A percentile compares a stretch with the other conserved stretches of the same genome.
Conservation (phyloP, 2,329 filamentous ascomycete species). For the Podosphaera xanthii region DNA sequence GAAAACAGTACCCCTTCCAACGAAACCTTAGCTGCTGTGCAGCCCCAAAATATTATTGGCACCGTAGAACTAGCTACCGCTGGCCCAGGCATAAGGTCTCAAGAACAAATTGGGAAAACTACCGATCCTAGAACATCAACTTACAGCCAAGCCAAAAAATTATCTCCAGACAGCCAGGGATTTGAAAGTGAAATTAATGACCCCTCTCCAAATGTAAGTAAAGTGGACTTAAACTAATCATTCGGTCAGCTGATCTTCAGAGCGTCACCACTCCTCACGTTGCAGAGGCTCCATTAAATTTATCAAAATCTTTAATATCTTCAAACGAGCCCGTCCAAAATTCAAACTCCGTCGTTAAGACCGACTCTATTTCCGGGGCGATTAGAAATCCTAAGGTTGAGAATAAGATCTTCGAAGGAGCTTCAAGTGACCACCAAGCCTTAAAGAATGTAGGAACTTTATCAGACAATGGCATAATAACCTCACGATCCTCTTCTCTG, state of each 20-base stretch:
- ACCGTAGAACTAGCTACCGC: too few species aligned
- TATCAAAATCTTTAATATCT: constrained; percentile 30
- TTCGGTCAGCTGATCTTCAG: constrained; percentile 19
- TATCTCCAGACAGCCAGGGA: too few species aligned
- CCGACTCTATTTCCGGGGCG: constrained; percentile 39
- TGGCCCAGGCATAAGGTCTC: too few species aligned
- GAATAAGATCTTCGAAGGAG: constrained; percentile 44
- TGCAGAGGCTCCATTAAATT: constrained; percentile 21
- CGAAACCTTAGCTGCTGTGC: too few species aligned
- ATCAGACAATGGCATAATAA: constrained; percentile 21
- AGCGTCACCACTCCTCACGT: constrained; percentile 21
- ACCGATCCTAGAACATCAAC: constrained; percentile 29
- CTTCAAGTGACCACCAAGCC: constrained; percentile 34
- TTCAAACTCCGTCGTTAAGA: constrained; percentile 41
- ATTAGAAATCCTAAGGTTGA: constrained; percentile 55
- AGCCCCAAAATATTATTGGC: too few species aligned
- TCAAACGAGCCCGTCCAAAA: constrained; percentile 52
- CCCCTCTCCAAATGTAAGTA: too few species aligned
- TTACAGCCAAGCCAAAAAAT: constrained; percentile 17
- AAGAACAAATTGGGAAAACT: constrained; percentile 22
- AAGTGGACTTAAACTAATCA: too few species aligned
- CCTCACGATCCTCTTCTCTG: constrained; percentile 22
- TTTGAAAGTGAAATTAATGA: too few species aligned
- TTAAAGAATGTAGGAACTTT: constrained; percentile 29
- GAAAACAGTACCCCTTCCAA: too few species aligned